Evolutionary conservation across 164 flowering plant species (phyloP), one percentile per base, ranked within the genome.

Genomic region (Vitis rupestris): DNA sequence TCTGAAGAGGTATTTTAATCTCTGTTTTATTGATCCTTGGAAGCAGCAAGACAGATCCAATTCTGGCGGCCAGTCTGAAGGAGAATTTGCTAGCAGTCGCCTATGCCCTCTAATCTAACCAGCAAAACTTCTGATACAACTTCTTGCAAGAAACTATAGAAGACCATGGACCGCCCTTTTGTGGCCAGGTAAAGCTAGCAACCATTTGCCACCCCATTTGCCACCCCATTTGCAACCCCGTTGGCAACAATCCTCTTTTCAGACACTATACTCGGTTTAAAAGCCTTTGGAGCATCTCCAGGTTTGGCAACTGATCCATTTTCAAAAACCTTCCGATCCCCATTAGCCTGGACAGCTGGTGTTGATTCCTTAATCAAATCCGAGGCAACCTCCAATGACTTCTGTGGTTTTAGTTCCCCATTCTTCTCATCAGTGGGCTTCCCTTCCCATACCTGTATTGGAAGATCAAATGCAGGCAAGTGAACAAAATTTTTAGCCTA

Each of bases 401-500:
- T 81, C 23, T 69, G 75, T 49, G 75, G 15, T 29, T 66, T 72
- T 12, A 69, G 13, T 59, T 82, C 80, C 9, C 64, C 82, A 61
- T 73, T 88, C 69, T 84, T 84, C 48, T 85, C 89, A 56, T 79
- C 80, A 14, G 69, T 9, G 0, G 74, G 67, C 74, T 87, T 88
- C 49, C 88, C 90, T 74, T 85, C 92, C 91, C 86, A 86, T 1
- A 79, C 83, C 92, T 88, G 82, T 50, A 69, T 13, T 30, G 10
- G 4, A 14, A 3, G 4, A 59, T 15, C 16, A 48, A 51, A 58
- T 50, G 0, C 10, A 55, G 27, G 29, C 9, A 54, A 27, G 23
- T 23, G 14, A 11, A 8, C 1, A n/a, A 37, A 37, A 37, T 6
- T 37, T 37, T 37, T 37, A 37, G 44, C 44, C 7, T 37, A 37